Evolutionary conservation across 2,329 filamentous ascomycete species (phyloP), one percentile per base, ranked within the genome.

Genomic region (Fusarium sp.): DNA sequence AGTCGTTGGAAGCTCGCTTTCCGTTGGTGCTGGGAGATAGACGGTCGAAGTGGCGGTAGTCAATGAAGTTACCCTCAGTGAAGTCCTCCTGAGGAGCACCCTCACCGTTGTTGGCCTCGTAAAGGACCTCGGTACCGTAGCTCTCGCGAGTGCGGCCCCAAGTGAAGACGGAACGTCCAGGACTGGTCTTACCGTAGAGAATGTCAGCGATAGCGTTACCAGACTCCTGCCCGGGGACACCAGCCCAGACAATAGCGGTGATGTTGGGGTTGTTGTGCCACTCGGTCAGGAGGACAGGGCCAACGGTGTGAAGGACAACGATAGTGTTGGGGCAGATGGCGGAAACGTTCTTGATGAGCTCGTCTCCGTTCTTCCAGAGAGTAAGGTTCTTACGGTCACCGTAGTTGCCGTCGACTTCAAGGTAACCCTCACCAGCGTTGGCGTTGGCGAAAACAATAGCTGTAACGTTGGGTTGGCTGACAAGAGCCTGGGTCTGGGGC

Each of bases 321-420:
- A 98, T 91, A 14, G 94, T 97, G 85, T 98, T 97, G 82, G 91
- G 90, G 84, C 91, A 94, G 67, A 89, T 78, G 10, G 89, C 85
- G 1, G 93, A 90, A 13, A 97, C 93, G 49, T 92, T 94, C 80
- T 92, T 87, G 81, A 98, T 92, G 58, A 98, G 82, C 1, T 87
- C 85, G 56, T 98, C 94, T 42, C 93, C 94, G 62, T 90, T 87
- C 65, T 91, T 86, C 95, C 95, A 98, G 1, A 97, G 84, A 0
- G 94, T 97, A 40, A 99, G 85, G 81, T 99, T 98, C 76, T 94
- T 94, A 56, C 96, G 91, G 79, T 98, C 95, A 61, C 96, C 96
- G 63, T 86, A 83, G 78, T 98, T 98, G 57, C 89, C 91, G 68
- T 94, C 95, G 3, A 97, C 88, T 29, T 82, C 86, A 76, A 98